Evolutionary conservation across 805 yeast species (phyloP).

Genomic region (Kurtzmaniella fragi): DNA sequence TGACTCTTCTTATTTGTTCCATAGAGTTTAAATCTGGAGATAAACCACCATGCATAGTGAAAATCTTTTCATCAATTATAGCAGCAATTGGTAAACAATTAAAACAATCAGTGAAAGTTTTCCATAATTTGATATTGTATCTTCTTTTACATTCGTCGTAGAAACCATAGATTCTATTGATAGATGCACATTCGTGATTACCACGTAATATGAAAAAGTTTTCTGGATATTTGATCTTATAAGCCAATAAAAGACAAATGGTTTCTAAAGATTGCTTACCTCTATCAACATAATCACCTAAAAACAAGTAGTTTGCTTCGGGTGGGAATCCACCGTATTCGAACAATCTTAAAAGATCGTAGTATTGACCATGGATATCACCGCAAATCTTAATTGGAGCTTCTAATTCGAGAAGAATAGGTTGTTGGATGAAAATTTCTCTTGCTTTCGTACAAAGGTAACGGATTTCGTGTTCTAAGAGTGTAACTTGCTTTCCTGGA

Average conservation of each 20-base stretch:
- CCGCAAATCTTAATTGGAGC: constrained; percentile 98
- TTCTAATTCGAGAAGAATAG: constrained; percentile 89
- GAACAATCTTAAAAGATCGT: constrained; percentile 88
- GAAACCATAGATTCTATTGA: constrained; percentile 95
- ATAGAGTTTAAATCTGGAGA: constrained; percentile 95
- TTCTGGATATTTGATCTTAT: constrained; percentile 97
- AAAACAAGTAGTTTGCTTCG: constrained; percentile 90
- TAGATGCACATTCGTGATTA: constrained; percentile 97
- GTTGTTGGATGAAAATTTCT: constrained; percentile 96
- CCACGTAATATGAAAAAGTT: constrained; percentile 96
- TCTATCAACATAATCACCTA: constrained; percentile 98
- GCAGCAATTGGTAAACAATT: constrained; percentile 98
- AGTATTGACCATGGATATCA: constrained; percentile 98
- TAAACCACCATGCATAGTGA: constrained; percentile 98
- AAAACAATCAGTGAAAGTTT: constrained; percentile 97
- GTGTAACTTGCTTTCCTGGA: constrained; percentile 95
- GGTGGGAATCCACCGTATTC: constrained; percentile 99
- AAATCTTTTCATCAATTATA: constrained; percentile 94
- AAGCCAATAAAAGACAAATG: constrained; percentile 87
- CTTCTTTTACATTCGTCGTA: constrained; percentile 98
- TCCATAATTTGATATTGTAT: constrained; percentile 97
- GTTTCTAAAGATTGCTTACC: constrained; percentile 97
- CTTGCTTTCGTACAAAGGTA: constrained; percentile 96
- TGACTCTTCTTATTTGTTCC: constrained; percentile 98
- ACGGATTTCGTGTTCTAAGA: constrained; percentile 91